Evolutionary conservation across 495 filamentous ascomycete species (phyloP), one percentile per base, ranked within the genome.

Genomic region (Chlorociboria aeruginascens): DNA sequence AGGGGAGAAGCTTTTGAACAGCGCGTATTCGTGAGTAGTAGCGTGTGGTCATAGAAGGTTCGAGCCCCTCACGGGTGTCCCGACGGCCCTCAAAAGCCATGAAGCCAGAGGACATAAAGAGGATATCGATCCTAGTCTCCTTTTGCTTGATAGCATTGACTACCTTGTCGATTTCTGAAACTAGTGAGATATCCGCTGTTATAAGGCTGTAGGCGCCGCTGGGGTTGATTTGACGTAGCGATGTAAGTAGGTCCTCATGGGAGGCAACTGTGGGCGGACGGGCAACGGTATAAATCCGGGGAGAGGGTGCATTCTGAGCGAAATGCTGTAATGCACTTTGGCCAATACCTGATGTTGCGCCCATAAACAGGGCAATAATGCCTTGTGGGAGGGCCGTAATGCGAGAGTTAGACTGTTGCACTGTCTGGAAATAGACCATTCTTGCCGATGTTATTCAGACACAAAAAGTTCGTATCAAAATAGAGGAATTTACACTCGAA

Each of bases 321-420:
- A 66, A 58, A 35, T 60, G 64, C 16, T 56, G 52, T 2, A 60
- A 57, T 10, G 65, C 64, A 36, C 38, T 51, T 35, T 55, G 52
- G 25, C 64, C 61, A 42, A 68, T 68, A 17, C 65, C 65, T 32
- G 55, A 54, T 6, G 68, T 69, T 17, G 58, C 68, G 38, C 68
- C 66, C 6, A 69, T 62, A 29, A 48, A 48, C 3, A 48, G 9
- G 1, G 37, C 14, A 28, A 41, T 25, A 25, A 14, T 32, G 41
- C 34, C 20, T 4, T 25, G 20, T 4, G 20, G 20, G 20, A 25
- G 20, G 20, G 4, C 4, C 4, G 20, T 4, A 25, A 25, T 25
- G 20, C 20, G 20, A 25, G 20, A 1, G 20, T 25, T 25, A 4
- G 20, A 25, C 20, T 25, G 20, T 4, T 25, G 20, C 4, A 25